Percentiles rank a stretch among this genome's conserved stretches.
Conservation (phyloP, 2,329 filamentous ascomycete genomes). For the Cytospora chrysosperma region DNA sequence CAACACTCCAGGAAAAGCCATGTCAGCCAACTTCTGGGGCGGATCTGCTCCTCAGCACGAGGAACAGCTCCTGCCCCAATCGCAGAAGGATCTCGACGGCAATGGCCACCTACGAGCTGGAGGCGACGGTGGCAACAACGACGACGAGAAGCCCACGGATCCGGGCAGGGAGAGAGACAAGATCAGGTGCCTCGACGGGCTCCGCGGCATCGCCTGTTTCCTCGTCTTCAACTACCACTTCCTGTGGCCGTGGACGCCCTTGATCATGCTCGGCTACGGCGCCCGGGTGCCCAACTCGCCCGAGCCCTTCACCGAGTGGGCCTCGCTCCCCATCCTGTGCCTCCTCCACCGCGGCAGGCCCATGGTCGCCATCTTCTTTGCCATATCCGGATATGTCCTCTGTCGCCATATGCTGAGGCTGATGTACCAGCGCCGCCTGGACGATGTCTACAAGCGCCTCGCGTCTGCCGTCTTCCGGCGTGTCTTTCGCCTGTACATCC, state of each 20-base stretch:
- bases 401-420: conserved; percentile 39
- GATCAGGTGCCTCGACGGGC: conserved; percentile 41
- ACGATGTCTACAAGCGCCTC: conserved; percentile 38
- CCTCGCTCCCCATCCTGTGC: conserved; percentile 40
- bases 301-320: conserved; percentile 35
- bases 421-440: conserved; percentile 37
- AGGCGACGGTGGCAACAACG: background rate
- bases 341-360: conserved; percentile 40
- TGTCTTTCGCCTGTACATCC: conserved; percentile 41
- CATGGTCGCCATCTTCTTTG: conserved; percentile 46
- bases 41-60: conserved; percentile 4
- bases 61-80: conserved; percentile 7
- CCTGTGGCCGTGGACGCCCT: conserved; percentile 41
- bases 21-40: conserved; percentile 11
- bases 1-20: background rate
- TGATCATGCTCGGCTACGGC: conserved; percentile 42
- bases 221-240: conserved; percentile 45
- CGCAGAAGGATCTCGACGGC: background rate
- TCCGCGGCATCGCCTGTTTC: conserved; percentile 43
- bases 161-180: conserved; percentile 32
- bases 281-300: conserved; percentile 37
- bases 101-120: background rate
- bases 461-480: conserved; percentile 40
- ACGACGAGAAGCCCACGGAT: conserved; percentile 9
- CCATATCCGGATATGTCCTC: conserved; percentile 44